These are phyloP conservation scores for Fusarium sp. DNA, from an alignment of 2,329 filamentous ascomycete species.

Conservation along the genomic window DNA sequence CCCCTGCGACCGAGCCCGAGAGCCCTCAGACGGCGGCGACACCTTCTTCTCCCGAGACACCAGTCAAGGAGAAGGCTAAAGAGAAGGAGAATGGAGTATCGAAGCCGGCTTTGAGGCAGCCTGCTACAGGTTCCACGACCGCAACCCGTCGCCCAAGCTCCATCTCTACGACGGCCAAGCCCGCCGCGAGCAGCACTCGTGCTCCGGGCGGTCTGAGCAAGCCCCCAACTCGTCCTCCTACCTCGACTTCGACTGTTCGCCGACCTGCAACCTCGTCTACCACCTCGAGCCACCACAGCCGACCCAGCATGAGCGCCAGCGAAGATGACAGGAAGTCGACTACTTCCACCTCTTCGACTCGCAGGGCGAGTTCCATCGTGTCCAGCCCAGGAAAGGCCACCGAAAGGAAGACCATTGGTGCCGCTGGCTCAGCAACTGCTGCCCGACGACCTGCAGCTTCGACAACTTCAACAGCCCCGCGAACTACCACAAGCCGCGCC, in stretches of 20 bases:
- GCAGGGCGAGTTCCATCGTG: constrained; percentile 56
- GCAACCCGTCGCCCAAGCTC: constrained; percentile 33
- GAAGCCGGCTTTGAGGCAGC: constrained; percentile 50
- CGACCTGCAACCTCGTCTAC: constrained; percentile 49
- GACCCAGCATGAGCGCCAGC: constrained; percentile 59
- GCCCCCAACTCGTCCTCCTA: constrained; percentile 59
- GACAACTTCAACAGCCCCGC: constrained; percentile 47
- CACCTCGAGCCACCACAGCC: constrained; percentile 55
- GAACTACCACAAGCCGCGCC: constrained; percentile 48
- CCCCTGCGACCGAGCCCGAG: constrained; percentile 37
- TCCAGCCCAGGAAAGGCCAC: constrained; percentile 50
- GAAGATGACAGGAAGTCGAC: constrained; percentile 60
- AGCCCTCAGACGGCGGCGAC: constrained; percentile 42
- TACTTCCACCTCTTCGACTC: constrained; percentile 50
- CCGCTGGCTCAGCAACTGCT: constrained; percentile 45
- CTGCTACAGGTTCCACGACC: constrained; percentile 46
- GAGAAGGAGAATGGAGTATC: constrained; percentile 43
- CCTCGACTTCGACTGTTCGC: constrained; percentile 48
- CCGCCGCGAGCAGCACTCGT: constrained; percentile 48
- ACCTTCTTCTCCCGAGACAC: constrained; percentile 47
- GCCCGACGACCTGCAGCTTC: constrained; percentile 49
- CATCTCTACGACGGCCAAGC: constrained; percentile 39
- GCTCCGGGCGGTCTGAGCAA: constrained; percentile 56
- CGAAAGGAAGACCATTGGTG: constrained; percentile 50
- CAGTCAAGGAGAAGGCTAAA: constrained; percentile 47